Base-by-base conservation (phyloP, 192 early-diverging fungal genomes). In the Phlyctochytrium planicorne region DNA sequence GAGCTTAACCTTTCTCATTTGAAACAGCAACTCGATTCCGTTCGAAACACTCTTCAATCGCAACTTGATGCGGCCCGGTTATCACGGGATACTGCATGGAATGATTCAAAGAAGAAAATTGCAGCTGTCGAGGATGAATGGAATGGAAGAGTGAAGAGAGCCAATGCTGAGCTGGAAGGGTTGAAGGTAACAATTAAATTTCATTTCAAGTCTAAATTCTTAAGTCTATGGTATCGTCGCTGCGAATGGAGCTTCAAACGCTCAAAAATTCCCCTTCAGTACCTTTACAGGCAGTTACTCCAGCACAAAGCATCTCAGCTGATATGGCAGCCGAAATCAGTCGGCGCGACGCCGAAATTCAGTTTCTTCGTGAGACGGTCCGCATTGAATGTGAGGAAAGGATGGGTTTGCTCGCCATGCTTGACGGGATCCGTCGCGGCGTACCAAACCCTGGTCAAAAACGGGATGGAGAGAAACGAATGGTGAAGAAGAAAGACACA, bases 331-430 rank as follows among this genome's bases (percentile, higher is more conserved):
- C 53, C 2, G 36, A 32, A 30, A 17, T 83, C 1, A 25, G 65
- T 24, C 66, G 74, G 57, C 55, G 66, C 30, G 76, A 80, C 30
- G 76, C 76, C 4, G 82, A 84, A 63, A 84, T 84, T 59, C 67
- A 52, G 25, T 84, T 84, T 40, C 53, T 84, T 30, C 80, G 81
- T 63, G 77, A 84, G 24, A 84, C 78, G 32, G 74, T 84, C 12
- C 66, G 79, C 40, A 36, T 84, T 2, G 82, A 84, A 59, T 84
- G 82, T 60, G 82, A 84, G 59, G 82, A 84, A 62, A 36, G 82
- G 16, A 84, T 84, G 82, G 75, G 62, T 33, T 47, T 84, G n/a
- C 66, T 84, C 1, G 76, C 77, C 12, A 65, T 55, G 59, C 68
- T 83, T 16, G 75, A 71, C 53, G 27, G 62, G 14, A 4, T 71